A percentile compares a stretch with the other conserved stretches of the same genome.
Conservation (phyloP, 2,329 filamentous ascomycete genomes). For the Fusarium tricinctum region DNA sequence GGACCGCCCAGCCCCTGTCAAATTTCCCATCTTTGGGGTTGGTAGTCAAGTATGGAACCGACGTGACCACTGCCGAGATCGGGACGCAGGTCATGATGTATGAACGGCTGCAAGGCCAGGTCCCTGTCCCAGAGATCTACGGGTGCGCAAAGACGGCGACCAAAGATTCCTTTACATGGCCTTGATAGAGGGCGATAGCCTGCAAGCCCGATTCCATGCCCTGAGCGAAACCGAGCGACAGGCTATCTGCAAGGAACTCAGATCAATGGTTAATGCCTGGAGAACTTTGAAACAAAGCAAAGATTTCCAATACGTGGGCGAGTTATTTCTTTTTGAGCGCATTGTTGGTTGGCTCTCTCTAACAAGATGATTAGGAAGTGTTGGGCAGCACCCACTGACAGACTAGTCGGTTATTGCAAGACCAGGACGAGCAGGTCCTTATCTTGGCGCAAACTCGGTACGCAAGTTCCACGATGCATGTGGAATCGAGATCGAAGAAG, state of each 20-base stretch:
- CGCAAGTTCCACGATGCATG: constrained; percentile 52
- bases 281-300: constrained; percentile 35
- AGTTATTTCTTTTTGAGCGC: neutral
- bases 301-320: constrained; percentile 38
- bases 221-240: constrained; percentile 41
- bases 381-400: constrained; percentile 50
- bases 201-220: constrained; percentile 38
- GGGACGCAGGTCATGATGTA: constrained; percentile 49
- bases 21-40: constrained; percentile 52
- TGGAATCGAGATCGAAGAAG: constrained; percentile 48
- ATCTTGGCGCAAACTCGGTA: constrained; percentile 49
- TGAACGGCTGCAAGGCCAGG: constrained; percentile 44
- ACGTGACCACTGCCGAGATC: constrained; percentile 50
- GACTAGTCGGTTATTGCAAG: constrained; percentile 50
- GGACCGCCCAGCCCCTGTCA: constrained; percentile 51
- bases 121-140: constrained; percentile 55
- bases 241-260: constrained; percentile 52
- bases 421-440: constrained; percentile 49
- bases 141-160: constrained; percentile 38
- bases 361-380: constrained; percentile 43
- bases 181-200: constrained; percentile 40
- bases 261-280: constrained; percentile 40
- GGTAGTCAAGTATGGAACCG: constrained; percentile 54
- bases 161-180: constrained; percentile 50
- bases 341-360: neutral